Evolutionary conservation across 768 basidiomycete genomes (phyloP).

Genomic region (Russula foetens): DNA sequence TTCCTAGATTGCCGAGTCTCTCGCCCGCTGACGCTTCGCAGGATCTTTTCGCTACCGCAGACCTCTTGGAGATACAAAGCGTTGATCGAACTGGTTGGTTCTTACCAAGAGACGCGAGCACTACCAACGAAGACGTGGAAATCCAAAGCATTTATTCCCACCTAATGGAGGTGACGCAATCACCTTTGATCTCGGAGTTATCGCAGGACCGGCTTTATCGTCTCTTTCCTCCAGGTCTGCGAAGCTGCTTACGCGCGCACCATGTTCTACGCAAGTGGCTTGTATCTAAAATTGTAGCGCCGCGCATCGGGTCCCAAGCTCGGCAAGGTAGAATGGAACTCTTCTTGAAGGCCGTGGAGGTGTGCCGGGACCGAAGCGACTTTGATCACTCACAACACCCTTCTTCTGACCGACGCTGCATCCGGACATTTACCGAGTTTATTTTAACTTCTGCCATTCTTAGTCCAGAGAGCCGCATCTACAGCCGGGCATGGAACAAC

Average conservation of each 20-base stretch:
- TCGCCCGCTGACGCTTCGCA: conserved; percentile 25
- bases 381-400: conserved; percentile 28
- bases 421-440: conserved; percentile 76
- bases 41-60: conserved; percentile 73
- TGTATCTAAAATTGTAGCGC: conserved; percentile 57
- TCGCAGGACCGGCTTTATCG: conserved; percentile 65
- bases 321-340: conserved; percentile 71
- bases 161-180: conserved; percentile 64
- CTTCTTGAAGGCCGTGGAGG: conserved; percentile 62
- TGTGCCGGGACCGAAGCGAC: conserved; percentile 58
- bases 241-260: conserved; percentile 72
- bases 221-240: conserved; percentile 63
- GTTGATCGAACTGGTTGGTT: conserved; percentile 81
- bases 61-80: conserved; percentile 74
- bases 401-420: conserved; percentile 49
- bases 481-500: conserved; percentile 70
- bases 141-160: conserved; percentile 74
- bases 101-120: conserved; percentile 43
- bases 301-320: conserved; percentile 50
- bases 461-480: conserved; percentile 72
- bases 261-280: conserved; percentile 74
- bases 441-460: conserved; percentile 67
- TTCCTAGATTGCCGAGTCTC: not conserved
- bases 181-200: conserved; percentile 61
- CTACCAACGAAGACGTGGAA: conserved; percentile 56